phyloP scores from a whole-genome alignment of 352 stramenopile species.

The Plasmopara halstedii region DNA sequence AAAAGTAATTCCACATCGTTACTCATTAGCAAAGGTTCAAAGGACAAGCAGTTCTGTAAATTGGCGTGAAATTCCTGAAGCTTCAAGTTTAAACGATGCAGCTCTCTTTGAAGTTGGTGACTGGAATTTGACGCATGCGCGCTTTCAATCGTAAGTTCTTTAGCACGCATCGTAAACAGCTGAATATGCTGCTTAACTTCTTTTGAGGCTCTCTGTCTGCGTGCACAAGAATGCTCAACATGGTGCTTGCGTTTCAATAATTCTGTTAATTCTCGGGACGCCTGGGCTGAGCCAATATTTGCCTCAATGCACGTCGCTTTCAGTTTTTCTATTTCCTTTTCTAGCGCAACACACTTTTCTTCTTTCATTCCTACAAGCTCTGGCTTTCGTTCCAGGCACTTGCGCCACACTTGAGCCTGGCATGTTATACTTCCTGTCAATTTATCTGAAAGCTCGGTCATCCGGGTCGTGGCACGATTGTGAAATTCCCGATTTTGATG shows the following conservation, averaged over 20 bases:
- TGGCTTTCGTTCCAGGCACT: conserved; percentile 45
- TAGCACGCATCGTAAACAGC: conserved; percentile 52
- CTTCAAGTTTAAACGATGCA: conserved; percentile 28
- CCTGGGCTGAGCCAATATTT: conserved; percentile 30
- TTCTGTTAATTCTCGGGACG: conserved; percentile 26
- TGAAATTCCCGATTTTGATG: conserved; percentile 14
- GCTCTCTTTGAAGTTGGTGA: conserved; percentile 47
- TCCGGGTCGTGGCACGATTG: conserved; percentile 24
- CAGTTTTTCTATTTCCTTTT: conserved; percentile 43
- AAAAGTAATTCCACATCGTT: conserved; percentile 39
- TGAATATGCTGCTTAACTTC: conserved; percentile 48
- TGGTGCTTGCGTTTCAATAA: conserved; percentile 32
- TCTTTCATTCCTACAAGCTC: conserved; percentile 39
- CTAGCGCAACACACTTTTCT: conserved; percentile 26
- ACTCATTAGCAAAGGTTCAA: conserved; percentile 49
- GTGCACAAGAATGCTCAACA: conserved; percentile 18
- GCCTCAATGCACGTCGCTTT: conserved; percentile 35
- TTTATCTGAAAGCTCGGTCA: conserved; percentile 21
- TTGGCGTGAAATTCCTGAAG: conserved; percentile 33
- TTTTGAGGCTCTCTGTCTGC: conserved; percentile 15
- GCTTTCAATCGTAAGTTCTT: conserved; percentile 47
- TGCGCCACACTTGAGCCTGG: conserved; percentile 60
- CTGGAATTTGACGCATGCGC: conserved; percentile 37
- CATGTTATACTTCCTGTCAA: conserved; percentile 43
- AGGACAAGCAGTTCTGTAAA: conserved; percentile 33